A percentile compares a stretch with the other conserved stretches of the same genome.
phyloP scores from a whole-genome alignment of 495 filamentous ascomycete genomes.

The Lasiosphaeriaceae sp. region DNA sequence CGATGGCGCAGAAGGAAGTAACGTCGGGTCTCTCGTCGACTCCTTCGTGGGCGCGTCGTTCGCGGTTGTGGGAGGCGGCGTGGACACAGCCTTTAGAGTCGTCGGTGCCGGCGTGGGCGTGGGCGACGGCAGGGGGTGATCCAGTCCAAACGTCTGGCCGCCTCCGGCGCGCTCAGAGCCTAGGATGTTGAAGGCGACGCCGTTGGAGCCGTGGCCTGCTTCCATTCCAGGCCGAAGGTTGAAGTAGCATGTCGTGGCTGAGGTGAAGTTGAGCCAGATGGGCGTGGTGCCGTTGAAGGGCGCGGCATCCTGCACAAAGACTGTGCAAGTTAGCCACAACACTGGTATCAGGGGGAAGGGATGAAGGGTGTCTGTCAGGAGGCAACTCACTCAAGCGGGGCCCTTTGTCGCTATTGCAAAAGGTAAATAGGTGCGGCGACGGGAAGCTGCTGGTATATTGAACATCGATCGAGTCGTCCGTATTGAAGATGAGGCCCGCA shows the following conservation, averaged over 20 bases:
- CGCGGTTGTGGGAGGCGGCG: background rate
- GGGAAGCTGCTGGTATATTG: background rate
- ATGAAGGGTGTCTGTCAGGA: background rate
- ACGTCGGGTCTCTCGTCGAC: too few relatives aligned
- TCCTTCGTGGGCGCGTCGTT: too few relatives aligned
- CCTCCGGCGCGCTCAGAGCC: background rate
- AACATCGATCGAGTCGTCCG: background rate
- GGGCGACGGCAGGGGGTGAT: background rate
- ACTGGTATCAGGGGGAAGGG: too few relatives aligned
- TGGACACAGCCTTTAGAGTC: background rate
- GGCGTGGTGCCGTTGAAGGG: background rate
- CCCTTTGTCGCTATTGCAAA: background rate
- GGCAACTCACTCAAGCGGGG: background rate
- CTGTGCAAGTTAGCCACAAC: too few relatives aligned
- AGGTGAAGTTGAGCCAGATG: background rate
- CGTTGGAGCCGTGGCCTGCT: background rate
- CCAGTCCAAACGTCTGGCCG: background rate
- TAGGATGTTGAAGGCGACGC: background rate
- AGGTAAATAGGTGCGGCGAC: background rate
- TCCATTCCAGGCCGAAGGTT: background rate
- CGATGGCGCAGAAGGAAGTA: too few relatives aligned
- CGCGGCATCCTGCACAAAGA: background rate
- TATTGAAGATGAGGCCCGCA: background rate
- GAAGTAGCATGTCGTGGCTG: background rate
- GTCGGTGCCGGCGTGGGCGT: background rate